Base-by-base conservation (phyloP, 2,329 filamentous ascomycete species). In the Pseudodiploospora longispora region DNA sequence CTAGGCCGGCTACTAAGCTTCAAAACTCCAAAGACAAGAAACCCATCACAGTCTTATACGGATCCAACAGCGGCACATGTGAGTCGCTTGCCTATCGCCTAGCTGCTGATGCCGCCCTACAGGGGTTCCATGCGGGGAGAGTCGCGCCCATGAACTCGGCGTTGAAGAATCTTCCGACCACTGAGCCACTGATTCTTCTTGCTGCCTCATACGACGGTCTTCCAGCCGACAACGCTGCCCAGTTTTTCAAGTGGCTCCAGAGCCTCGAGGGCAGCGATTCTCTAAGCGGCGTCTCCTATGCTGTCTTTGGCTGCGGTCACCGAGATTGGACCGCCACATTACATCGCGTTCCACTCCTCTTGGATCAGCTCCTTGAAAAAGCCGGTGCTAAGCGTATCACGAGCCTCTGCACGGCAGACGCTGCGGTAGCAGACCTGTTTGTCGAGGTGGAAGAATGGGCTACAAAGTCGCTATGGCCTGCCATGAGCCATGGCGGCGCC, bases 201-300 rank as follows among this genome's bases (percentile, higher is more conserved):
- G 78, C 78, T 0, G 73, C 83, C 0, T 80, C 76, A 2, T 88
- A 87, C 53, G 83, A 88, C 55, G 83, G 84, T 1, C 69, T 83
- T 42, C 80, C 83, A 0, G 76, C 82, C 0, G 81, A 85, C 50
- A 86, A 88, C 46, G 83, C 83, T 0, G 70, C 65, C 0, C 70
- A 77, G 38, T 87, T 87, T 53, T 73, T 80, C 32, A 63, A 71
- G 4, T 87, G 83, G 83, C 55, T 86, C 3, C 66, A 77, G 52
- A 65, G 55, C 9, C 59, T 74, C 8, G 67, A 71, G 4, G 63
- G 71, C 31, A 66, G 77, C 48, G 58, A 10, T 49, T 62, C 3
- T 54, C 58, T 83, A 3, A 63, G 74, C 5, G 72, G 69, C n/a
- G 71, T 80, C 2, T 65, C 72, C 5, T 87, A 79, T 54, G 72